phyloP scores from a whole-genome alignment of 2,329 filamentous ascomycete genomes.

The Pseudogymnoascus sp. region DNA sequence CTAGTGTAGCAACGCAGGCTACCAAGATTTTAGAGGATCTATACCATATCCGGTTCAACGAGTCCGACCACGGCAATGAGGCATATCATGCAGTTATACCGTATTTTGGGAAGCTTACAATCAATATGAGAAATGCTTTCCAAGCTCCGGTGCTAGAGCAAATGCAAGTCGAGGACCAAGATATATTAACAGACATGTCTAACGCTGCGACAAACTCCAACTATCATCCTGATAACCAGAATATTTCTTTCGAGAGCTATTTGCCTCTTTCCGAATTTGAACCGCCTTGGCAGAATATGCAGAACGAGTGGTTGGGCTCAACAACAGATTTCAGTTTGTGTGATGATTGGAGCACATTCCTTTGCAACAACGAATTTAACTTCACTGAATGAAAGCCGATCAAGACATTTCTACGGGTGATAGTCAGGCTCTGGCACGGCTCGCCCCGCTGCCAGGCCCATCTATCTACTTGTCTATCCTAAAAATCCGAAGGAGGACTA shows the following conservation, averaged over 20 bases:
- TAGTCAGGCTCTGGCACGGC: not conserved
- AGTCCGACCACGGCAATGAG: slow-evolving; percentile 22
- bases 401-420: not conserved
- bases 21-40: slow-evolving; percentile 35
- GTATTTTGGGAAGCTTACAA: slow-evolving; percentile 34
- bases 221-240: not conserved
- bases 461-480: too few species aligned
- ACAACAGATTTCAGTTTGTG: slow-evolving; percentile 1
- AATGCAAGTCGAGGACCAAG: not conserved
- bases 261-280: not conserved
- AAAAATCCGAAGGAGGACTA: too few species aligned
- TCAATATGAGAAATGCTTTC: not conserved
- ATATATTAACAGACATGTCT: not conserved
- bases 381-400: not conserved
- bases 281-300: not conserved
- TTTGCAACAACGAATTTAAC: not conserved
- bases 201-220: not conserved
- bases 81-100: slow-evolving; percentile 37
- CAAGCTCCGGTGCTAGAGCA: not conserved
- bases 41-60: slow-evolving; percentile 4
- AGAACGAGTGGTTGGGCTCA: not conserved
- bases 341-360: not conserved
- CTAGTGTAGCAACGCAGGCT: slow-evolving; percentile 37
- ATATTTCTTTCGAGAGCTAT: slow-evolving; percentile 2
- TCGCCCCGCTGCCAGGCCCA: too few species aligned